phyloP scores from a whole-genome alignment of 805 yeast species.

The Ogataea parapolymorpha region DNA sequence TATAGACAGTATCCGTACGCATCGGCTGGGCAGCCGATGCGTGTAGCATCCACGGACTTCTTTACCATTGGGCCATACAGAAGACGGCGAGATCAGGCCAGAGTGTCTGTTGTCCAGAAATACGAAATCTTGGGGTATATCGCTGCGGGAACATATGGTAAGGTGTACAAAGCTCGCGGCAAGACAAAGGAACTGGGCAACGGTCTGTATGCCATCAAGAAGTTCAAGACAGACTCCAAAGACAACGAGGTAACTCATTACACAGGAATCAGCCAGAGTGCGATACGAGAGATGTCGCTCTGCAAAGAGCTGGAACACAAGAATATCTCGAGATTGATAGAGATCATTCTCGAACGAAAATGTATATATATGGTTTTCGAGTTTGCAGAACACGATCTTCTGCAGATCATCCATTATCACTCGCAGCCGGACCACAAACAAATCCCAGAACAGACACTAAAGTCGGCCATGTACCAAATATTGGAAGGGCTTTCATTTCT shows the following conservation, averaged over 20 bases:
- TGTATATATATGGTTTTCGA: constrained; percentile 94
- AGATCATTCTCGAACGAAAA: constrained; percentile 82
- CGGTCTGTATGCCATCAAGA: constrained; percentile 78
- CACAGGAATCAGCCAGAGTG: constrained; percentile 94
- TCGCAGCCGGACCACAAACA: constrained; percentile 81
- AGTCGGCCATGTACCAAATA: constrained; percentile 89
- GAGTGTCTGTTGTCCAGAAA: constrained; percentile 75
- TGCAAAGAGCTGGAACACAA: constrained; percentile 82
- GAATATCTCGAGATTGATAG: constrained; percentile 76
- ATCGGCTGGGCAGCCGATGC: constrained; percentile 34
- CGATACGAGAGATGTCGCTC: constrained; percentile 92
- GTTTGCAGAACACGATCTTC: constrained; percentile 91
- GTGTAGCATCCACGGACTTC: constrained; percentile 53
- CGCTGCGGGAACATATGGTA: constrained; percentile 98
- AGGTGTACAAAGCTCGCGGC: constrained; percentile 84
- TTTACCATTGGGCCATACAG: constrained; percentile 59
- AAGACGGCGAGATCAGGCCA: constrained; percentile 56
- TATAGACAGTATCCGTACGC: constrained; percentile 7
- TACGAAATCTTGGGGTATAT: constrained; percentile 91
- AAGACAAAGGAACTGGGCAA: constrained; percentile 25
- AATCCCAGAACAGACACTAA: constrained; percentile 74
- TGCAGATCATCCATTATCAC: constrained; percentile 92
- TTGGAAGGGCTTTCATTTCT: constrained; percentile 85
- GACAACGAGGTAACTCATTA: constrained; percentile 80
- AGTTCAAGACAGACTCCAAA: constrained; percentile 91